Conservation (phyloP, 441 rosid species). For the Biscutella laevigata region DNA sequence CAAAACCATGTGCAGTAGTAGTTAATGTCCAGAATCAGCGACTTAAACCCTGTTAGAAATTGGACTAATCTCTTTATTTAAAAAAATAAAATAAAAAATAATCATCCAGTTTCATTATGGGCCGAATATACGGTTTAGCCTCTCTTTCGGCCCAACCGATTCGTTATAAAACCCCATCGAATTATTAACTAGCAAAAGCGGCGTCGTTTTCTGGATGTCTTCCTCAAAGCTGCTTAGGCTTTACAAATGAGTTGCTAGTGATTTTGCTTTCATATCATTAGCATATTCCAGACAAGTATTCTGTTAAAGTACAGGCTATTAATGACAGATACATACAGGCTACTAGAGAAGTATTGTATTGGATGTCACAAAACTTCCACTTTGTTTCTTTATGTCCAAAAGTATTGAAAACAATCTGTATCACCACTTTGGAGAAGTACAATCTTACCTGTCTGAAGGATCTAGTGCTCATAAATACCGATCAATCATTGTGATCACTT, state of each 20-base stretch:
- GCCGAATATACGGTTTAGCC: neutral
- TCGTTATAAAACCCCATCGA: neutral
- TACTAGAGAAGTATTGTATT: neutral
- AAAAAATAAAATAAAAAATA: too few relatives aligned
- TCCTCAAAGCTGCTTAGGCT: neutral
- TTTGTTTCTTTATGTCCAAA: neutral
- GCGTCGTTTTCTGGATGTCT: neutral
- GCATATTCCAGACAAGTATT: neutral
- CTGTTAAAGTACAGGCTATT: too few relatives aligned
- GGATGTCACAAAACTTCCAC: too few relatives aligned
- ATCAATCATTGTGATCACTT: neutral
- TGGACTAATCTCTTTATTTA: neutral
- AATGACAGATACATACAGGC: neutral
- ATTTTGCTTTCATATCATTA: neutral
- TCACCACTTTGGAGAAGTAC: neutral
- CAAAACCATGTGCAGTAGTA: constrained; percentile 20
- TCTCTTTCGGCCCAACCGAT: neutral
- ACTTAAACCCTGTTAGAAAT: neutral
- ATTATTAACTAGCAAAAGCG: neutral
- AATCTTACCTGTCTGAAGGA: neutral
- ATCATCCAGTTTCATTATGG: too few relatives aligned
- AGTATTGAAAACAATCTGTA: neutral
- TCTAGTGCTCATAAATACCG: neutral
- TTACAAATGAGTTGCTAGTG: neutral
- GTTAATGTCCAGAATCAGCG: neutral